phyloP scores from a whole-genome alignment of 2,329 filamentous ascomycete species.

The Dothiorella sarmentorum region DNA sequence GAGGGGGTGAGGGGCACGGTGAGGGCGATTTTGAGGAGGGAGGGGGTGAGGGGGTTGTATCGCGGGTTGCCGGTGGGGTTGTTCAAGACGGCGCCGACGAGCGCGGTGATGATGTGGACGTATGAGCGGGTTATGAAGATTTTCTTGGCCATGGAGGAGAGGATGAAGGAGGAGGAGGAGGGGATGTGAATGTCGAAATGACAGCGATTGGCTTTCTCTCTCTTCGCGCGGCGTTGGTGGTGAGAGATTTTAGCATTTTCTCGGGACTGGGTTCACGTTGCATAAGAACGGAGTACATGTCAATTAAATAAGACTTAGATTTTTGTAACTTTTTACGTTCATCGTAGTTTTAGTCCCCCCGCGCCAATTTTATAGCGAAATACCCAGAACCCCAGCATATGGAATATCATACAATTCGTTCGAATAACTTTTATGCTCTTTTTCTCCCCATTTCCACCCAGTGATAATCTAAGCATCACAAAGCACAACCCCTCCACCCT shows the following conservation, averaged over 20 bases:
- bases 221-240: too few relatives aligned
- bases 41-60: slow-evolving; percentile 80
- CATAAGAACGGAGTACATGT: not conserved
- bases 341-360: not conserved
- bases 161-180: not conserved
- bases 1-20: slow-evolving; percentile 63
- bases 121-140: slow-evolving; percentile 69
- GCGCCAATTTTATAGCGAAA: not conserved
- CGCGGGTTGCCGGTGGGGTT: slow-evolving; percentile 83
- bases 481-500: too few relatives aligned
- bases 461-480: too few relatives aligned
- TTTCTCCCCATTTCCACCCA: not conserved
- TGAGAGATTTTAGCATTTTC: too few relatives aligned
- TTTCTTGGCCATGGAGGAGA: slow-evolving; percentile 10
- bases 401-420: not conserved
- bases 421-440: not conserved
- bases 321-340: not conserved
- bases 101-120: slow-evolving; percentile 91
- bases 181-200: not conserved
- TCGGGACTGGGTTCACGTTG: too few relatives aligned
- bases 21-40: slow-evolving; percentile 62
- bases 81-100: slow-evolving; percentile 89
- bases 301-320: not conserved
- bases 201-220: not conserved
- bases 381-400: not conserved